phyloP scores from a whole-genome alignment of 306 rosid genomes.

The Echinosophora koreensis region DNA sequence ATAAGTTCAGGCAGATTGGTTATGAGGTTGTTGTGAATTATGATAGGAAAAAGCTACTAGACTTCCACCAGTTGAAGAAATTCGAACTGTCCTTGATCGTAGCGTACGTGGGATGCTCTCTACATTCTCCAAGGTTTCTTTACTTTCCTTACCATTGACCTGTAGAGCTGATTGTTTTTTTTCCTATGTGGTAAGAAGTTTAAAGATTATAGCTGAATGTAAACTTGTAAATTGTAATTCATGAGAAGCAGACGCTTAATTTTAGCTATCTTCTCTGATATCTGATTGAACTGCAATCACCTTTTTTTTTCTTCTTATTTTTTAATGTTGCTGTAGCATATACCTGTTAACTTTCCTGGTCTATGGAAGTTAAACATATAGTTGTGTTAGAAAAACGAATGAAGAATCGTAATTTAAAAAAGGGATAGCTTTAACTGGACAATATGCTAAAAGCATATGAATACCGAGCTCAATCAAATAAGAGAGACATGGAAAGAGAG shows the following conservation, averaged over 20 bases:
- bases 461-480: background rate
- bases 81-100: constrained; percentile 76
- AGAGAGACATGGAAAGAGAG: background rate
- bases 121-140: constrained; percentile 76
- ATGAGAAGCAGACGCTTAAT: constrained; percentile 9
- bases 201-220: constrained; percentile 6
- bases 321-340: constrained; percentile 17
- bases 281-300: constrained; percentile 1
- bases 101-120: constrained; percentile 88
- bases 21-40: constrained; percentile 23
- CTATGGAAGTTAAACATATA: background rate
- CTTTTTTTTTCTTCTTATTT: background rate
- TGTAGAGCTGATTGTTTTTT: background rate
- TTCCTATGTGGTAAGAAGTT: background rate
- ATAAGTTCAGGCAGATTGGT: background rate
- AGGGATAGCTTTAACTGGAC: background rate
- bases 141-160: constrained; percentile 33
- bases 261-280: background rate
- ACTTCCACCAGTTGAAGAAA: constrained; percentile 75
- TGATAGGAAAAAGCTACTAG: constrained; percentile 87
- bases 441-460: constrained; percentile 9
- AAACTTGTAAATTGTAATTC: background rate
- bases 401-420: background rate
- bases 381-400: background rate
- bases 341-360: constrained; percentile 21